A percentile compares a stretch with the other conserved stretches of the same genome.
Conservation (phyloP, 305 asterid species). For the Plantago coronopus region DNA sequence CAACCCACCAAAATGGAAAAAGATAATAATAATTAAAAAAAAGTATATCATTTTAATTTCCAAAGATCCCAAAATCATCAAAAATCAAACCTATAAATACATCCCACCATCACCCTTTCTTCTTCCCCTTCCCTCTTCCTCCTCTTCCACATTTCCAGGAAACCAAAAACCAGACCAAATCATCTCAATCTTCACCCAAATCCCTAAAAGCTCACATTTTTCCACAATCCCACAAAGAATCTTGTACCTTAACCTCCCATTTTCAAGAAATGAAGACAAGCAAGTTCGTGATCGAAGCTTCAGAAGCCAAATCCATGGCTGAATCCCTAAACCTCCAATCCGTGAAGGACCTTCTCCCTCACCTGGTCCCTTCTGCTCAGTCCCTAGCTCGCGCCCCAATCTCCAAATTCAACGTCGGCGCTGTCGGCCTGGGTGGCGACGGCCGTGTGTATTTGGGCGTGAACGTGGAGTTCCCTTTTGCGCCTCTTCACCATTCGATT, state of each 20-base stretch:
- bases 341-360: slow-evolving; percentile 68
- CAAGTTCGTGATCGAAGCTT: slow-evolving; percentile 57
- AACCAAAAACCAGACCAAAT: slow-evolving; percentile 14
- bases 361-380: slow-evolving; percentile 59
- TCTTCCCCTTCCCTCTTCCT: background rate
- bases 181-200: background rate
- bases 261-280: background rate
- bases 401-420: slow-evolving; percentile 77
- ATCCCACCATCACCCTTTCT: slow-evolving; percentile 14
- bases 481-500: slow-evolving; percentile 81
- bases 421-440: slow-evolving; percentile 86
- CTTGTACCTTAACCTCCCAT: too few relatives aligned
- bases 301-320: slow-evolving; percentile 62
- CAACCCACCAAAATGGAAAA: too few relatives aligned
- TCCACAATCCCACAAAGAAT: too few relatives aligned
- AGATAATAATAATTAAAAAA: too few relatives aligned
- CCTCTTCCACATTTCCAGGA: background rate
- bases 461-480: slow-evolving; percentile 77
- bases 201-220: too few relatives aligned
- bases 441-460: slow-evolving; percentile 84
- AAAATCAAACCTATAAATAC: slow-evolving; percentile 26
- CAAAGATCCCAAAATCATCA: too few relatives aligned
- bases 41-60: too few relatives aligned
- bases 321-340: slow-evolving; percentile 57
- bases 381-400: slow-evolving; percentile 81